These are phyloP conservation scores for Silybum marianum DNA, from an alignment of 129 eudicot species.

Conservation along the genomic window DNA sequence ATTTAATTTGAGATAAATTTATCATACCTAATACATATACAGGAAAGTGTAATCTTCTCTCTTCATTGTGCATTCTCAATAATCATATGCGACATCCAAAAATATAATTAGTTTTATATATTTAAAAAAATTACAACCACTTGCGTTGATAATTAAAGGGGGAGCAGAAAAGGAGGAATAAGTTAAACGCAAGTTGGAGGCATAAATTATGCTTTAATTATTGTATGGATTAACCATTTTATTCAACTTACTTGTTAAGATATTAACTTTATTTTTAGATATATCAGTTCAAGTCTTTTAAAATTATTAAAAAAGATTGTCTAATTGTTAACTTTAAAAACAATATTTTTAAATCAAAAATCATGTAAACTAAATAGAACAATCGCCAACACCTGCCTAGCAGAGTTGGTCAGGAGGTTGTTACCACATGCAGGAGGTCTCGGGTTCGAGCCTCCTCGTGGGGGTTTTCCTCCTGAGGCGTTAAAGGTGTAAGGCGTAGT, in stretches of 20 bases:
- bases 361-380: background rate
- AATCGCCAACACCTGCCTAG: too few species aligned
- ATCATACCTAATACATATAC: background rate
- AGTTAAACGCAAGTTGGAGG: slow-evolving; percentile 1
- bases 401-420: too few species aligned
- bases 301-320: background rate
- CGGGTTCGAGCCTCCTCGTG: too few species aligned
- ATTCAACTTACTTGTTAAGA: too few species aligned
- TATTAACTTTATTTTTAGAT: too few species aligned
- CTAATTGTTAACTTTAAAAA: too few species aligned
- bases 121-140: background rate
- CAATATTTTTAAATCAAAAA: background rate
- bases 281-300: too few species aligned
- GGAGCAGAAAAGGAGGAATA: background rate
- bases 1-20: too few species aligned
- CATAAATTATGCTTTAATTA: background rate
- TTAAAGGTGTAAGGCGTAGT: too few species aligned
- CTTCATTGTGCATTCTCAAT: background rate
- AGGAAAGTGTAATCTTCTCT: background rate
- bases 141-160: background rate
- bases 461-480: too few species aligned
- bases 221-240: background rate
- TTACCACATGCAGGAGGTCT: too few species aligned
- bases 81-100: background rate
- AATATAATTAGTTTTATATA: background rate